These are phyloP conservation scores for Rhizopus delemar DNA, from an alignment of 371 early-diverging fungal genomes.

Conservation along the genomic window DNA sequence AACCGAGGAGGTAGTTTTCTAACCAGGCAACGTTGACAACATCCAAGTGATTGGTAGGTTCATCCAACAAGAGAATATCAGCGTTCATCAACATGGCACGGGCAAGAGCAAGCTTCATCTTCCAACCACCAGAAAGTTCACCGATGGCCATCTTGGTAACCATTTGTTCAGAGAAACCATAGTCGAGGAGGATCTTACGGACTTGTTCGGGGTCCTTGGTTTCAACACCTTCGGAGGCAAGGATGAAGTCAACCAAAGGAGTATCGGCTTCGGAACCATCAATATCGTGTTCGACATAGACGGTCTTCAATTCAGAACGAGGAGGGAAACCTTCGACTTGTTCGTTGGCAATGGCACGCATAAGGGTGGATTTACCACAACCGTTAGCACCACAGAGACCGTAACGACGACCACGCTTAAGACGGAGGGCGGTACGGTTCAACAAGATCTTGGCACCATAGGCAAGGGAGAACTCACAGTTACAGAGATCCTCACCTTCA, in stretches of 20 bases:
- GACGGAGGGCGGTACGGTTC: constrained; percentile 73
- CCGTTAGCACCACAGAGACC: constrained; percentile 86
- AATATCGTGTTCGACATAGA: constrained; percentile 76
- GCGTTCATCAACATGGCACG: constrained; percentile 82
- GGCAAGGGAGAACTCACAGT: constrained; percentile 78
- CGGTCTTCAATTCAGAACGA: constrained; percentile 67
- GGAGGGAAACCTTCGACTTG: constrained; percentile 80
- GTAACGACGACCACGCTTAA: constrained; percentile 78
- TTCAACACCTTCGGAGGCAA: constrained; percentile 57
- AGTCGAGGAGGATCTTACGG: constrained; percentile 57
- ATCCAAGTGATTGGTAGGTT: constrained; percentile 93
- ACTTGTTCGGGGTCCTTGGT: constrained; percentile 55
- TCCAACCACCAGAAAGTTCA: constrained; percentile 87
- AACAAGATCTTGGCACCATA: constrained; percentile 84
- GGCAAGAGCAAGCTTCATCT: constrained; percentile 86
- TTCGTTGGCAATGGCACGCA: constrained; percentile 77
- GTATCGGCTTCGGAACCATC: constrained; percentile 73
- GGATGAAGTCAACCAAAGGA: constrained; percentile 67
- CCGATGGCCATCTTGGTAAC: constrained; percentile 62
- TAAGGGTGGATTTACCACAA: constrained; percentile 87
- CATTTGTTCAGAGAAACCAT: constrained; percentile 74
- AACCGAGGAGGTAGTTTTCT: constrained; percentile 72
- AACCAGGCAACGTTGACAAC: constrained; percentile 80
- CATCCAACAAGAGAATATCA: constrained; percentile 85
- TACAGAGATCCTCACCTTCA: constrained; percentile 76